Conservation (phyloP, 257 asterid species). For the Ligustrum vulgare region DNA sequence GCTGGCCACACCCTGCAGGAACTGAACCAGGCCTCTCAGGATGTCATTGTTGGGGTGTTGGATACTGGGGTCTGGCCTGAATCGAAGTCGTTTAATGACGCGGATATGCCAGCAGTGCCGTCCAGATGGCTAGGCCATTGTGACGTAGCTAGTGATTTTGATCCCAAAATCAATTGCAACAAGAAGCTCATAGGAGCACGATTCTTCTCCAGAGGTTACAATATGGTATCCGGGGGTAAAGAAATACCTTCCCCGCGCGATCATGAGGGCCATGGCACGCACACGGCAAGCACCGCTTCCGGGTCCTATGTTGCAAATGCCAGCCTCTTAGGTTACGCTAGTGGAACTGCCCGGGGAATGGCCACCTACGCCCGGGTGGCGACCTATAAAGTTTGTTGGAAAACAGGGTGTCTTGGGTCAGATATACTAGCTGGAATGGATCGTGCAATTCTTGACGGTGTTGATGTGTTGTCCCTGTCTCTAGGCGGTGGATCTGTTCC, state of each 20-base stretch:
- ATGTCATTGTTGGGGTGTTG: constrained; percentile 42
- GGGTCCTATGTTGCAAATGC: constrained; percentile 51
- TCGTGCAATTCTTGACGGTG: constrained; percentile 63
- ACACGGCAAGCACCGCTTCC: constrained; percentile 66
- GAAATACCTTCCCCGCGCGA: constrained; percentile 59
- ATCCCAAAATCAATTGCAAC: constrained; percentile 44
- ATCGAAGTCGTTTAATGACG: constrained; percentile 37
- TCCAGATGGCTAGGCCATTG: constrained; percentile 49
- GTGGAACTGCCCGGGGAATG: constrained; percentile 73
- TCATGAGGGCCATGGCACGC: constrained; percentile 70
- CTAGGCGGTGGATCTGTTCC: constrained; percentile 49
- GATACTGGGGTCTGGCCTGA: constrained; percentile 60
- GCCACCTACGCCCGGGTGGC: constrained; percentile 66
- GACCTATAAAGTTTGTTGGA: constrained; percentile 65
- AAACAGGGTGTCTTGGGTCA: constrained; percentile 50
- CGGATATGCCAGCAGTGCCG: constrained; percentile 34
- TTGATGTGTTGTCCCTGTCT: constrained; percentile 66
- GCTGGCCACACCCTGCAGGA: constrained; percentile 39
- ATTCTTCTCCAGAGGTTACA: constrained; percentile 41
- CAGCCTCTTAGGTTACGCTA: constrained; percentile 59
- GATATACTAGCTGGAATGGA: constrained; percentile 69
- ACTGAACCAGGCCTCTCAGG: constrained; percentile 44
- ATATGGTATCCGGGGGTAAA: constrained; percentile 23
- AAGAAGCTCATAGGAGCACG: constrained; percentile 51
- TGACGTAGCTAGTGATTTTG: constrained; percentile 37